Percentiles rank a stretch among this genome's conserved stretches.
Evolutionary conservation across 2,329 filamentous ascomycete species (phyloP).

Genomic region (Calonectria pseudoturangicola): DNA sequence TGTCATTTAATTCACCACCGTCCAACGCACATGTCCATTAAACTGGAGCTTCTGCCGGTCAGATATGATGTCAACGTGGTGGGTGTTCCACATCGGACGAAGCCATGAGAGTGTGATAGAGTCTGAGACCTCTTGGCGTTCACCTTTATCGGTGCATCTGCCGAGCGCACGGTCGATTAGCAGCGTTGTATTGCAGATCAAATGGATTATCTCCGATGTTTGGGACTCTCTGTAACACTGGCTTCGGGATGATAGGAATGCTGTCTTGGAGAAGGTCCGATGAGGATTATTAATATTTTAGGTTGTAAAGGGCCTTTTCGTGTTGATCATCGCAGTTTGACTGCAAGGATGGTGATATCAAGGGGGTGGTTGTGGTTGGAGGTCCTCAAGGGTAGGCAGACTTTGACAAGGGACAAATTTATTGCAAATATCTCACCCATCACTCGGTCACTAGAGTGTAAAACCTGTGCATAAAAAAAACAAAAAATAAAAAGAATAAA

Average conservation of each 20-base stretch:
- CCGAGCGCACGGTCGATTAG: neutral
- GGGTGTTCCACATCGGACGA: constrained; percentile 12
- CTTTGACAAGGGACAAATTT: neutral
- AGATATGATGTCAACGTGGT: neutral
- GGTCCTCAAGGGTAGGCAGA: constrained; percentile 7
- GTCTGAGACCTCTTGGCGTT: constrained; percentile 2
- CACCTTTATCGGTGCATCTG: neutral
- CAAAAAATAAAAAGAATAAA: neutral
- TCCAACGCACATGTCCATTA: neutral
- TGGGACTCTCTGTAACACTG: too few relatives aligned
- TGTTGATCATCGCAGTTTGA: neutral
- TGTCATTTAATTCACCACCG: neutral
- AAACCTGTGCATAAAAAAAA: neutral
- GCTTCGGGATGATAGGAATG: neutral
- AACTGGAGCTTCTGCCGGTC: neutral
- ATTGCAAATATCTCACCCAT: neutral
- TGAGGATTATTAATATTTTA: neutral
- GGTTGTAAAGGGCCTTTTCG: neutral
- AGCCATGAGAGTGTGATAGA: neutral
- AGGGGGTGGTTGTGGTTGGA: too few relatives aligned
- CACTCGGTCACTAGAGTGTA: neutral
- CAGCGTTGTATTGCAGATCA: neutral
- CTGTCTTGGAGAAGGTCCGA: neutral
- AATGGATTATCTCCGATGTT: neutral
- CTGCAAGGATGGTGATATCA: neutral